Percentiles rank a stretch among this genome's conserved stretches.
Conservation (phyloP, 164 flowering plant genomes). For the Vitis labrusca region DNA sequence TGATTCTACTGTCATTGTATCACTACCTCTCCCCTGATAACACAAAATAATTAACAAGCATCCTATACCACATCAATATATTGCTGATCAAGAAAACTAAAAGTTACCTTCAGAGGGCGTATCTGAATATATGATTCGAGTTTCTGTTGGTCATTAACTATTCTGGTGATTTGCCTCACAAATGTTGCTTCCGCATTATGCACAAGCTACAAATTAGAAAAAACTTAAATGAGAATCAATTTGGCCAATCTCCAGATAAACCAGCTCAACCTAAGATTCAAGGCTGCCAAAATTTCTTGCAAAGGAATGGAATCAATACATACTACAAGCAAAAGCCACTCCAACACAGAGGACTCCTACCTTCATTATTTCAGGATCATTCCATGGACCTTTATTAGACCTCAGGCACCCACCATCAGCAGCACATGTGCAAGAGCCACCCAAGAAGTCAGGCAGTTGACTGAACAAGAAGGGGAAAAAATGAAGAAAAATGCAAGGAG, state of each 20-base stretch:
- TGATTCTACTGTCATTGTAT: slow-evolving; percentile 55
- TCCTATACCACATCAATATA: background rate
- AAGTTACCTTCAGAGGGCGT: slow-evolving; percentile 49
- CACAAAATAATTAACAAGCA: slow-evolving; percentile 1
- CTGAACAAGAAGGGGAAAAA: slow-evolving; percentile 36
- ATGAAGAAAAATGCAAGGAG: slow-evolving; percentile 2
- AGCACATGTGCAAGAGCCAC: slow-evolving; percentile 85
- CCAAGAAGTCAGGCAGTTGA: slow-evolving; percentile 93
- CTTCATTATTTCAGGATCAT: slow-evolving; percentile 85
- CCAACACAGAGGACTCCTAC: slow-evolving; percentile 23
- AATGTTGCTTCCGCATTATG: slow-evolving; percentile 54
- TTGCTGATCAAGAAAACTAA: background rate
- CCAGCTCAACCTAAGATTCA: background rate
- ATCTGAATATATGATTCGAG: slow-evolving; percentile 39
- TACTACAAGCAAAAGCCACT: background rate
- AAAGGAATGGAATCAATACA: background rate
- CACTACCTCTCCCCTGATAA: slow-evolving; percentile 60
- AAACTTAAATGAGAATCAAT: background rate
- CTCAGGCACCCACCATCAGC: slow-evolving; percentile 86
- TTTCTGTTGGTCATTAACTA: slow-evolving; percentile 41
- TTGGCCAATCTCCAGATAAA: background rate
- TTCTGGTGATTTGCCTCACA: slow-evolving; percentile 51
- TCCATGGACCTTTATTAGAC: slow-evolving; percentile 94
- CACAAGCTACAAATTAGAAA: slow-evolving; percentile 57
- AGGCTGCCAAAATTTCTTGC: background rate